These are phyloP conservation scores for Ophiocordyceps unilateralis DNA, from an alignment of 2,329 filamentous ascomycete genomes.

Conservation along the genomic window DNA sequence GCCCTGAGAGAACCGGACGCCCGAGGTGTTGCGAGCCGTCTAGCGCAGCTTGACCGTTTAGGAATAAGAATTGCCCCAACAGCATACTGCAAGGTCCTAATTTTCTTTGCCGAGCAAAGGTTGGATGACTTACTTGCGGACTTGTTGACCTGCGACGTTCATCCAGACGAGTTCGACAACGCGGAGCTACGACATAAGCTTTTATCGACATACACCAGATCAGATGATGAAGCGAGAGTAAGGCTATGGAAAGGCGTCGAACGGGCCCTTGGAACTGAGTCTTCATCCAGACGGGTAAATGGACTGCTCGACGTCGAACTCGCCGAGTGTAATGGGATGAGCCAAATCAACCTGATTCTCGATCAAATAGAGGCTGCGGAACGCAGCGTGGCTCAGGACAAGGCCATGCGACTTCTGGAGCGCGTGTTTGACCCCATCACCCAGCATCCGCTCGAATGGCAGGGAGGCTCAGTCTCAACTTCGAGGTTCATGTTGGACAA, in stretches of 20 bases:
- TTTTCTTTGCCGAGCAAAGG: slow-evolving; percentile 41
- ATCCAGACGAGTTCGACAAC: slow-evolving; percentile 38
- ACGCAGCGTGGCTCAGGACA: slow-evolving; percentile 11
- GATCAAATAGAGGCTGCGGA: slow-evolving; percentile 16
- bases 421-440: slow-evolving; percentile 11
- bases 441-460: slow-evolving; percentile 8
- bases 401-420: slow-evolving; percentile 10
- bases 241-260: slow-evolving; percentile 27
- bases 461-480: not conserved
- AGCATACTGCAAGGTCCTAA: slow-evolving; percentile 47
- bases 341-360: slow-evolving; percentile 10
- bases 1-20: slow-evolving; percentile 44
- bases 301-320: slow-evolving; percentile 5
- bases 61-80: slow-evolving; percentile 46
- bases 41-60: slow-evolving; percentile 41
- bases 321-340: slow-evolving; percentile 4
- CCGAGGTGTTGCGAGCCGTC: slow-evolving; percentile 35
- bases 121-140: slow-evolving; percentile 30
- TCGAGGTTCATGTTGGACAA: slow-evolving; percentile 10
- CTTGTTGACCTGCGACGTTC: slow-evolving; percentile 31
- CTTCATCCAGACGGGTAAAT: slow-evolving; percentile 10
- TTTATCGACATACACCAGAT: slow-evolving; percentile 12
- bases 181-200: slow-evolving; percentile 21
- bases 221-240: slow-evolving; percentile 21
- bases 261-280: slow-evolving; percentile 6